Conservation (phyloP, 805 yeast genomes). For the Lipomyces lipofer region DNA sequence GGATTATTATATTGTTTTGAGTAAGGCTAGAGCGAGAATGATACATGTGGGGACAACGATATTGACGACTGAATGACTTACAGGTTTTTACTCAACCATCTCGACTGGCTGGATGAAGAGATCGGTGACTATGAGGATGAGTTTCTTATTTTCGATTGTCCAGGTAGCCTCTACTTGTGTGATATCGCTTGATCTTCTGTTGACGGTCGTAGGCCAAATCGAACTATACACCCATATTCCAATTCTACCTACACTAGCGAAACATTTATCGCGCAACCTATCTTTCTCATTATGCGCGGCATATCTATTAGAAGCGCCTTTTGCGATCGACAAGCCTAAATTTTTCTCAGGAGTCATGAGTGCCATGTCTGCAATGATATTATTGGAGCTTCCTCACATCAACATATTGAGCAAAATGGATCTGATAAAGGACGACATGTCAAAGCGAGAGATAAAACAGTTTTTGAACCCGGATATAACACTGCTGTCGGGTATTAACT, state of each 20-base stretch:
- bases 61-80: neutral
- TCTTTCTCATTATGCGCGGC: slow-evolving; percentile 91
- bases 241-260: slow-evolving; percentile 82
- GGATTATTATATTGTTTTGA: slow-evolving; percentile 92
- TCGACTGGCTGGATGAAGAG: slow-evolving; percentile 97
- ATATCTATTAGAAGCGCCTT: slow-evolving; percentile 89
- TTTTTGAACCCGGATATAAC: slow-evolving; percentile 91
- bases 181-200: too few species aligned
- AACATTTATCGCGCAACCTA: slow-evolving; percentile 74
- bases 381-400: slow-evolving; percentile 91
- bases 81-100: slow-evolving; percentile 66
- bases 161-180: too few species aligned
- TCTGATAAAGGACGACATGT: slow-evolving; percentile 68
- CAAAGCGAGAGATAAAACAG: slow-evolving; percentile 73
- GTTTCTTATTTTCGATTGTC: slow-evolving; percentile 91
- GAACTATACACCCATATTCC: slow-evolving; percentile 95
- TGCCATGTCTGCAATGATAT: slow-evolving; percentile 98
- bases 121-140: slow-evolving; percentile 96
- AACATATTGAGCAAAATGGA: slow-evolving; percentile 87
- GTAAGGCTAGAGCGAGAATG: slow-evolving; percentile 36
- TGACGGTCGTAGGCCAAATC: slow-evolving; percentile 57
- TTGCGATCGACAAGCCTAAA: slow-evolving; percentile 84
- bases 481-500: slow-evolving; percentile 56
- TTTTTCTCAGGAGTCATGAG: slow-evolving; percentile 92
- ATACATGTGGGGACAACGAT: neutral